Evolutionary conservation across 1,139 yeast genomes (phyloP).

Genomic region (Candida tetrigidarum): DNA sequence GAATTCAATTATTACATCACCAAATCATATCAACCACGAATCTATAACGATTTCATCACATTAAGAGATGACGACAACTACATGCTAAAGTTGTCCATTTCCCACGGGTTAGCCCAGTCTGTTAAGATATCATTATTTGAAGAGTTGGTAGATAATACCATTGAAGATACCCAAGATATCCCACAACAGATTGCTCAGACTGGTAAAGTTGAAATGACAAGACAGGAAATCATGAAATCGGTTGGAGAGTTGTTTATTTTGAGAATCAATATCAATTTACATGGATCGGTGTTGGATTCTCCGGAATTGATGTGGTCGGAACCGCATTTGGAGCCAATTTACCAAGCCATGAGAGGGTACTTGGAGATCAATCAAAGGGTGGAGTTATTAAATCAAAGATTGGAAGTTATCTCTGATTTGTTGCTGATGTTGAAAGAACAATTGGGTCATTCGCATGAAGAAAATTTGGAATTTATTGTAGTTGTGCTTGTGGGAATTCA

Average conservation of each 20-base stretch:
- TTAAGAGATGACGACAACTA: conserved; percentile 89
- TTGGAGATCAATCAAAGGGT: conserved; percentile 94
- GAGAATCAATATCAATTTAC: conserved; percentile 87
- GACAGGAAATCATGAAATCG: conserved; percentile 94
- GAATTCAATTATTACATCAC: conserved; percentile 95
- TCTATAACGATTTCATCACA: conserved; percentile 93
- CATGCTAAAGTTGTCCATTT: conserved; percentile 85
- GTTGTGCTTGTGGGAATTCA: conserved; percentile 86
- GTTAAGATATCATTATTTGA: conserved; percentile 94
- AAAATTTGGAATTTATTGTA: conserved; percentile 89
- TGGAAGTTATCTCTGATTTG: conserved; percentile 91
- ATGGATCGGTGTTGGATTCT: conserved; percentile 93
- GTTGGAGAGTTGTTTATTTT: conserved; percentile 94
- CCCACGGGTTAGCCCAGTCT: conserved; percentile 91
- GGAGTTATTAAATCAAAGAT: conserved; percentile 81
- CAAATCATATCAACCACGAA: conserved; percentile 90
- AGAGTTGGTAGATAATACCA: conserved; percentile 93
- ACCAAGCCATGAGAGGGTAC: conserved; percentile 95
- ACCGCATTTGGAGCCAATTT: conserved; percentile 95
- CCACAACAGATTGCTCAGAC: conserved; percentile 95
- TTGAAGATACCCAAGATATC: conserved; percentile 94
- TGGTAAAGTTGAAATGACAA: conserved; percentile 92
- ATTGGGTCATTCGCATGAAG: conserved; percentile 89
- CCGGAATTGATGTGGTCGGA: conserved; percentile 99
- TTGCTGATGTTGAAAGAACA: conserved; percentile 97